Percentiles rank a stretch among this genome's conserved stretches.
Evolutionary conservation across 768 basidiomycete species (phyloP).

Genomic region (Suillus lakei): DNA sequence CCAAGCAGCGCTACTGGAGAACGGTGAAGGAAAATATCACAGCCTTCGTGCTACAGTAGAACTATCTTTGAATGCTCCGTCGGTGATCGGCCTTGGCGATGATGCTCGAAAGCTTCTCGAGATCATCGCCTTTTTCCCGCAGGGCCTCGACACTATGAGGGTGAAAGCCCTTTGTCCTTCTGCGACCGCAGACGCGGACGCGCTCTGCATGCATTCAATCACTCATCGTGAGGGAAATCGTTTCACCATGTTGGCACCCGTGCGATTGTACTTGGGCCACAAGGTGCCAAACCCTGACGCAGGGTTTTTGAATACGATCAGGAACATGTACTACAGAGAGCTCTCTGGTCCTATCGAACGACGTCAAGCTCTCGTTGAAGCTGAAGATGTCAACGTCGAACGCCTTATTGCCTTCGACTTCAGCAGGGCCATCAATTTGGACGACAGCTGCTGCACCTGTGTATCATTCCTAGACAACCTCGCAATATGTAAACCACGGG

Average conservation of each 20-base stretch:
- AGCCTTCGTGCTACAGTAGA: slow-evolving; percentile 1
- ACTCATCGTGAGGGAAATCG: neutral
- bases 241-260: neutral
- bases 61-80: slow-evolving; percentile 2
- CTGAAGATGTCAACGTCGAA: slow-evolving; percentile 5
- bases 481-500: neutral
- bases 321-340: neutral
- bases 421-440: neutral
- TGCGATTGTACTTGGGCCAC: slow-evolving; percentile 3
- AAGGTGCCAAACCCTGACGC: neutral
- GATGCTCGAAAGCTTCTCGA: slow-evolving; percentile 4
- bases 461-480: neutral
- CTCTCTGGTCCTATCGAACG: neutral
- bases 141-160: neutral
- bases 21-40: neutral
- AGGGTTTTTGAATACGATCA: neutral
- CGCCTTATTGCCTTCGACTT: slow-evolving; percentile 3
- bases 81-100: neutral
- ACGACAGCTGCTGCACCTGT: neutral
- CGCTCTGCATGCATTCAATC: neutral
- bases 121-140: slow-evolving; percentile 10
- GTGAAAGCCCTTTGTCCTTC: neutral
- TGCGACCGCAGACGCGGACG: neutral
- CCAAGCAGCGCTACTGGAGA: neutral
- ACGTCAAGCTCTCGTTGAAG: neutral